A percentile compares a stretch with the other conserved stretches of the same genome.
phyloP scores from a whole-genome alignment of 1,284 basidiomycete genomes.

The Cutaneotrichosporon mucoides region DNA sequence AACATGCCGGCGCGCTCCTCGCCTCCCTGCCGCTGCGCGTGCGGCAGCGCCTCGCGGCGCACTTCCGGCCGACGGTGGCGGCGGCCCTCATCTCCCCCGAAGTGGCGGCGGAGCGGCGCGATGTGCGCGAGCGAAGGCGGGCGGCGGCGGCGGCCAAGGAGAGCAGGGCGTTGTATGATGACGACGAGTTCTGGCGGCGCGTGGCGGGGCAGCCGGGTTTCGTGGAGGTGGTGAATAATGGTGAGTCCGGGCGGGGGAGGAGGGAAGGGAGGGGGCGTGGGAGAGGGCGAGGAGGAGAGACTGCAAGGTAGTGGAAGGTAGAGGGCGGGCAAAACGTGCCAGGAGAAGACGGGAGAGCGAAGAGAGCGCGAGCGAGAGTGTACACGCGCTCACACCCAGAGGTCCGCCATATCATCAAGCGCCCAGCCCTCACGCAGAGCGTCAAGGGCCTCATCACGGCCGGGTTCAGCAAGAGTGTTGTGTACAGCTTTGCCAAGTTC shows the following conservation, averaged over 20 bases:
- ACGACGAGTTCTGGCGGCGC: constrained; percentile 68
- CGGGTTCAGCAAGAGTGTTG: constrained; percentile 70
- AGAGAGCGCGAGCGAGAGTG: too few relatives aligned
- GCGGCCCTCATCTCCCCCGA: constrained; percentile 17
- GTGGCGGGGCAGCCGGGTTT: constrained; percentile 64
- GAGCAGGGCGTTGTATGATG: constrained; percentile 50
- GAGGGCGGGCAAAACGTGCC: too few relatives aligned
- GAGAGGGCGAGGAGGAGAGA: too few relatives aligned
- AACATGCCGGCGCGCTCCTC: constrained; percentile 66
- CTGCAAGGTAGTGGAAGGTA: too few relatives aligned
- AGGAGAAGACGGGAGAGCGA: too few relatives aligned
- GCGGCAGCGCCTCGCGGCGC: constrained; percentile 17
- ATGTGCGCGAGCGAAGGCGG: not conserved
- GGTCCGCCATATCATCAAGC: constrained; percentile 69
- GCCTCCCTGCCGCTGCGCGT: constrained; percentile 69
- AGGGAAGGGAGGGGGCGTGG: too few relatives aligned
- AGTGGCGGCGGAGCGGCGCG: constrained; percentile 9
- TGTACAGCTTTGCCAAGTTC: constrained; percentile 71
- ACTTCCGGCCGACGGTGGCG: constrained; percentile 24
- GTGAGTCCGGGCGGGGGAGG: constrained; percentile 50
- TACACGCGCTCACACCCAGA: constrained; percentile 52
- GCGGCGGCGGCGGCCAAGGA: not conserved
- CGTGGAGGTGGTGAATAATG: constrained; percentile 57
- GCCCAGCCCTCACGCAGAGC: constrained; percentile 77
- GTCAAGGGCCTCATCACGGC: constrained; percentile 82